A percentile compares a stretch with the other conserved stretches of the same genome.
These are phyloP conservation scores for Pezicula rhizophila DNA, from an alignment of 2,329 filamentous ascomycete genomes.

Conservation along the genomic window DNA sequence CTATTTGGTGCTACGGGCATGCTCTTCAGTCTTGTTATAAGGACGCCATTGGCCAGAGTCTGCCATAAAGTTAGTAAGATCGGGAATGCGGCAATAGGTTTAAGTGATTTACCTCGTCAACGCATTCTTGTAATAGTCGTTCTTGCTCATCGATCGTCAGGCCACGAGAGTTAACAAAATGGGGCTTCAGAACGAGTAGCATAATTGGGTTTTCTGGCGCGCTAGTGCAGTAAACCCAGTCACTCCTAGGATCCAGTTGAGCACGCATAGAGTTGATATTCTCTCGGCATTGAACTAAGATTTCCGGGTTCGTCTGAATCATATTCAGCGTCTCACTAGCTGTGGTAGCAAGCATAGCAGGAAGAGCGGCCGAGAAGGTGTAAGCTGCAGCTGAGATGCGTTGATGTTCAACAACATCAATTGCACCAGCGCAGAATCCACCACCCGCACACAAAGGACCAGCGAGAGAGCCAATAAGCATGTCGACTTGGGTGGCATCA, in stretches of 20 bases:
- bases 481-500: conserved; percentile 86
- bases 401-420: conserved; percentile 92
- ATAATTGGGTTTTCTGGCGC: conserved; percentile 80
- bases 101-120: conserved; percentile 73
- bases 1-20: conserved; percentile 60
- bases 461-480: conserved; percentile 90
- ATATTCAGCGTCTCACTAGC: conserved; percentile 85
- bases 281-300: conserved; percentile 72
- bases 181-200: conserved; percentile 75
- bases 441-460: conserved; percentile 88
- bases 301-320: conserved; percentile 80
- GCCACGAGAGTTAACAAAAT: conserved; percentile 67
- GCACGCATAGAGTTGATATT: conserved; percentile 80
- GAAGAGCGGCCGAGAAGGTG: conserved; percentile 91
- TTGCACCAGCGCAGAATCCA: conserved; percentile 88
- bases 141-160: conserved; percentile 74
- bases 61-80: conserved; percentile 30
- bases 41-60: conserved; percentile 79
- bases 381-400: conserved; percentile 89
- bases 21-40: conserved; percentile 81
- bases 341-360: conserved; percentile 90
- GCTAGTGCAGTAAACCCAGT: conserved; percentile 84
- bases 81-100: background rate
- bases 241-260: conserved; percentile 86
- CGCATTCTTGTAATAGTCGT: conserved; percentile 76